Percentiles rank a stretch among this genome's conserved stretches.
Conservation (phyloP, 2,329 filamentous ascomycete genomes). For the Cercospora sojina region DNA sequence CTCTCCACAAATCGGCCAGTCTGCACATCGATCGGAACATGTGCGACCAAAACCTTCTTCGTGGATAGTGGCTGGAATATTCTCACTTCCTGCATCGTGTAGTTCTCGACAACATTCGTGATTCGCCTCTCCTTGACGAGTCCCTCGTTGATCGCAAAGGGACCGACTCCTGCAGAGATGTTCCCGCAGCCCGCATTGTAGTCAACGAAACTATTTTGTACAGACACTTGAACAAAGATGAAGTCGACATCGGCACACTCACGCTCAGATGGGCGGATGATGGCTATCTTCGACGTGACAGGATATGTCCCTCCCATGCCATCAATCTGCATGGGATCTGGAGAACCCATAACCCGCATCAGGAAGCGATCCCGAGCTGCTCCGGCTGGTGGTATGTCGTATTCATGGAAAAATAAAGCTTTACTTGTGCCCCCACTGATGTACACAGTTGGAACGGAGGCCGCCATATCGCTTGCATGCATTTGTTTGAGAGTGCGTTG, state of each 20-base stretch:
- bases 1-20: constrained; percentile 19
- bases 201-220: constrained; percentile 21
- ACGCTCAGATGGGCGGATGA: constrained; percentile 21
- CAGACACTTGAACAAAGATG: constrained; percentile 24
- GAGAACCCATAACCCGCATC: constrained; percentile 22
- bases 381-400: constrained; percentile 21
- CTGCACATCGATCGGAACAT: constrained; percentile 18
- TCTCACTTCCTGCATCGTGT: constrained; percentile 23
- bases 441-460: constrained; percentile 17
- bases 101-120: constrained; percentile 11
- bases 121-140: constrained; percentile 17
- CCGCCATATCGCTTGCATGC: neutral
- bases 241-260: constrained; percentile 25
- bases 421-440: constrained; percentile 25
- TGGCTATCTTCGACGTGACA: constrained; percentile 23
- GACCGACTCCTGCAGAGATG: constrained; percentile 25
- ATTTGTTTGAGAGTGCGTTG: neutral
- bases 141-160: constrained; percentile 25
- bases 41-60: constrained; percentile 22
- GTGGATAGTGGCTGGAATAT: constrained; percentile 23
- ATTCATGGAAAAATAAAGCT: constrained; percentile 26
- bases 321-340: constrained; percentile 25
- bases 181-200: constrained; percentile 24
- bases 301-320: constrained; percentile 26
- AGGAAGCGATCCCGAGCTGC: constrained; percentile 20